Percentiles rank a stretch among this genome's conserved stretches.
phyloP scores from a whole-genome alignment of 345 rosid species.

The Heritiera littoralis region DNA sequence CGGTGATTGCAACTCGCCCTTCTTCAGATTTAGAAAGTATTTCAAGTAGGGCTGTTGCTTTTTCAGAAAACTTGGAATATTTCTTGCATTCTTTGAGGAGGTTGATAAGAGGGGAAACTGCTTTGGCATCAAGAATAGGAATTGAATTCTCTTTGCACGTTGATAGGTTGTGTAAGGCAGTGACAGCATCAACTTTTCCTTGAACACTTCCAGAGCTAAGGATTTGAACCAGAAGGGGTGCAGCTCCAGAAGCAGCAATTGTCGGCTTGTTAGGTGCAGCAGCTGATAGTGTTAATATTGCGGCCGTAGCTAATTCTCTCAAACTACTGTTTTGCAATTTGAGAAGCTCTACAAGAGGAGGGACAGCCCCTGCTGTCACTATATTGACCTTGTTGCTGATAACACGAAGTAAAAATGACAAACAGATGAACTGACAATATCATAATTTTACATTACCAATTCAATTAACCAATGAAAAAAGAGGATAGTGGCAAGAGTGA shows the following conservation, averaged over 20 bases:
- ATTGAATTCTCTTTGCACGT: slow-evolving; percentile 47
- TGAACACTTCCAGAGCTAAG: slow-evolving; percentile 72
- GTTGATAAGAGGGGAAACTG: slow-evolving; percentile 61
- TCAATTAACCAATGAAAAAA: neutral
- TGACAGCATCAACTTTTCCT: slow-evolving; percentile 79
- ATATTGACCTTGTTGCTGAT: slow-evolving; percentile 74
- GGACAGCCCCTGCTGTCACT: slow-evolving; percentile 67
- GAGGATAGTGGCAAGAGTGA: neutral
- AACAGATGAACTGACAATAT: neutral
- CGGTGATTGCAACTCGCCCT: slow-evolving; percentile 56
- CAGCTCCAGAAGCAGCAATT: slow-evolving; percentile 62
- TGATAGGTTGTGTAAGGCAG: slow-evolving; percentile 68
- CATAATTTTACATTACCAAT: neutral
- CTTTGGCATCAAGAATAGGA: slow-evolving; percentile 53
- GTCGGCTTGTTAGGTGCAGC: slow-evolving; percentile 64
- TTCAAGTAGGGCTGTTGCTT: slow-evolving; percentile 63
- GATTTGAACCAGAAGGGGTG: slow-evolving; percentile 66
- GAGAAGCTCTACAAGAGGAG: slow-evolving; percentile 69
- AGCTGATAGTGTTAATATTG: slow-evolving; percentile 72
- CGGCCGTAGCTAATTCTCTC: slow-evolving; percentile 73
- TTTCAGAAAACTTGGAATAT: slow-evolving; percentile 75
- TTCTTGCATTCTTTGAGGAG: slow-evolving; percentile 78
- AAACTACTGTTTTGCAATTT: slow-evolving; percentile 49
- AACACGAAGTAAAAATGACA: neutral
- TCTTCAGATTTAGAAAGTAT: slow-evolving; percentile 65